Evolutionary conservation across 2,329 filamentous ascomycete species (phyloP), one percentile per base, ranked within the genome.

Genomic region (Trichoderma simmonsii): DNA sequence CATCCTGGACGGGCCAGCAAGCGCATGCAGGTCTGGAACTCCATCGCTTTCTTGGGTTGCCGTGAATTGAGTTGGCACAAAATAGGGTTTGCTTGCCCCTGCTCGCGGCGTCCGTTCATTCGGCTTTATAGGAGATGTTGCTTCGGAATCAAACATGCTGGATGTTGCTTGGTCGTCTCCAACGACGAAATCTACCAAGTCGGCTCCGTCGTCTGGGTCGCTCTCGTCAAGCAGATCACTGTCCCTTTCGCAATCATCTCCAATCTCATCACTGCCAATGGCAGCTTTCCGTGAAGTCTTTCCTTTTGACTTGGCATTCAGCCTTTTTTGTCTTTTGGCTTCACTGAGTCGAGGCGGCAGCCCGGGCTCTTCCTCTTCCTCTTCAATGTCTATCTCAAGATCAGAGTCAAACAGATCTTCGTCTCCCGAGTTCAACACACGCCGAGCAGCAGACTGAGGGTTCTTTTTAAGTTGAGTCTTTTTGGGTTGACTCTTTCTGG

Each of bases 171-270:
- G 77, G 72, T 90, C 79, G 79, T 89, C 79, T 74, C 83, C 78
- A 77, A 90, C 83, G 76, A 93, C 77, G 80, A 93, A 86, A 81
- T 89, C 82, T 75, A 88, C 71, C 15, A 89, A 78, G 74, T 88
- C 87, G 59, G 80, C 82, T 14, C 84, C 85, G 72, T 82, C 81
- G 71, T 87, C 86, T 0, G 84, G 86, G 15, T 82, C 85, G 73
- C 85, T 83, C 21, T 81, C 83, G 64, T 84, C 83, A 72, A 83
- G 77, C 71, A 83, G 74, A 73, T 87, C 85, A 74, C 85, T 86
- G 15, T 85, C 84, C 26, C 84, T 80, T 69, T 82, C 84, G 74
- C 86, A 87, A 72, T 88, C 86, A 72, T 88, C 86, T 18, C 86
- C 86, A 24, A 82, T 62, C 62, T 86, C 85, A 63, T 87, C 85